A percentile compares a stretch with the other conserved stretches of the same genome.
Conservation (phyloP, 441 rosid species). For the Arabidopsis lyrata region DNA sequence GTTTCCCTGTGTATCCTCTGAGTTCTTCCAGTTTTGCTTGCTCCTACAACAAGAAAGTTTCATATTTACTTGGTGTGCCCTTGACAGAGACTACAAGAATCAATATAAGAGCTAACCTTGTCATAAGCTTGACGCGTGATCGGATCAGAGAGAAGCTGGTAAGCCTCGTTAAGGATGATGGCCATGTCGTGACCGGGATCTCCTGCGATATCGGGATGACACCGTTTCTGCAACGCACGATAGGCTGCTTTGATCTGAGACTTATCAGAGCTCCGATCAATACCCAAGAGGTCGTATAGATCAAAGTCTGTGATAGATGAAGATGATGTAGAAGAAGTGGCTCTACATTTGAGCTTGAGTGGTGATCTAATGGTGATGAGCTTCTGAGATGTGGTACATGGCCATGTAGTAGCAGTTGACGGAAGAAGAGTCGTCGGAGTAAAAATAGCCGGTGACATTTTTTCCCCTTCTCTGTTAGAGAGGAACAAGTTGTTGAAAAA, state of each 20-base stretch:
- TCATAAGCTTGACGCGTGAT: slow-evolving; percentile 73
- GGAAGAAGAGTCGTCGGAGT: slow-evolving; percentile 51
- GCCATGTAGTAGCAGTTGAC: slow-evolving; percentile 38
- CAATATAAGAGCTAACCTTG: slow-evolving; percentile 51
- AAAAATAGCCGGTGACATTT: slow-evolving; percentile 52
- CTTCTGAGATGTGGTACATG: slow-evolving; percentile 36
- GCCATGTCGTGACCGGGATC: slow-evolving; percentile 88
- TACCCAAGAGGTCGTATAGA: slow-evolving; percentile 80
- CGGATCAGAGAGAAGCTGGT: slow-evolving; percentile 75
- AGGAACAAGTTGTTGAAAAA: background rate
- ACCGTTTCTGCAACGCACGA: slow-evolving; percentile 72
- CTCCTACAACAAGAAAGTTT: slow-evolving; percentile 49
- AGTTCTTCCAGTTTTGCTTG: slow-evolving; percentile 77
- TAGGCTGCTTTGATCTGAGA: slow-evolving; percentile 79
- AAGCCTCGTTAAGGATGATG: slow-evolving; percentile 81
- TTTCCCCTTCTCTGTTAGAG: slow-evolving; percentile 27
- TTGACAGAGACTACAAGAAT: background rate
- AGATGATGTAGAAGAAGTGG: slow-evolving; percentile 49
- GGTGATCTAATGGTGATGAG: slow-evolving; percentile 17
- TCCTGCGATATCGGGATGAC: slow-evolving; percentile 92
- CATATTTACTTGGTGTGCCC: background rate
- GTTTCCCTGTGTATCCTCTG: slow-evolving; percentile 78
- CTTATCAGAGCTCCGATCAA: slow-evolving; percentile 63
- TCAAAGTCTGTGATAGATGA: slow-evolving; percentile 64
- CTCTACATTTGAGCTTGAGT: slow-evolving; percentile 50